phyloP scores from a whole-genome alignment of 2,329 filamentous ascomycete species.

The Teratosphaeria destructans region DNA sequence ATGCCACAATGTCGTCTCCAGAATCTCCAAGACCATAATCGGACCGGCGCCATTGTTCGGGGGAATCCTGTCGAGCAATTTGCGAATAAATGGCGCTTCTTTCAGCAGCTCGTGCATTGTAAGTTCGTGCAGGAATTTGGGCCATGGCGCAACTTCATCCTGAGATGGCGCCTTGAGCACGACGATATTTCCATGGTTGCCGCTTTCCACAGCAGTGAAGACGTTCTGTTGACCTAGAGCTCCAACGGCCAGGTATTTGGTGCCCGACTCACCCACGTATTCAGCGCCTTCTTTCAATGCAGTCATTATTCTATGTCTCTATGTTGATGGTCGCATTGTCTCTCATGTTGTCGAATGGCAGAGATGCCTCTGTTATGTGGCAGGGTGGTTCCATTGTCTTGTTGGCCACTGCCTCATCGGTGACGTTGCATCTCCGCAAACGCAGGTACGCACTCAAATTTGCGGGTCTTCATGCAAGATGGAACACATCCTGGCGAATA shows the following conservation, averaged over 20 bases:
- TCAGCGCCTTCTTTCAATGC: constrained; percentile 12
- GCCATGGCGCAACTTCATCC: constrained; percentile 13
- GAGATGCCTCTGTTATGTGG: not conserved
- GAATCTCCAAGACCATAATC: constrained; percentile 18
- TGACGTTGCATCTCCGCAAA: not conserved
- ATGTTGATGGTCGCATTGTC: not conserved
- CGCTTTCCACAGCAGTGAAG: constrained; percentile 18
- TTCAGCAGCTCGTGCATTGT: constrained; percentile 23
- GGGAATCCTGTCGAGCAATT: constrained; percentile 19
- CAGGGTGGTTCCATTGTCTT: not conserved
- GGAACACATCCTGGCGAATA: not conserved
- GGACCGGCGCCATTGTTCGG: constrained; percentile 11
- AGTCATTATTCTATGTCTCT: constrained; percentile 4
- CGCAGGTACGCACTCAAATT: not conserved
- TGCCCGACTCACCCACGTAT: constrained; percentile 14
- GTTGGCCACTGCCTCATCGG: not conserved
- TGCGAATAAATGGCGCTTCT: constrained; percentile 12
- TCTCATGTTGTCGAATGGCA: not conserved
- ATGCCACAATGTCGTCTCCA: constrained; percentile 17
- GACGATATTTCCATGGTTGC: constrained; percentile 11
- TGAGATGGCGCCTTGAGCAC: constrained; percentile 18
- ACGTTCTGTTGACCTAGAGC: constrained; percentile 20
- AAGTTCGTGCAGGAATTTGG: constrained; percentile 20
- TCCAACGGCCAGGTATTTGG: constrained; percentile 19
- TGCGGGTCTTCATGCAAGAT: not conserved